Evolutionary conservation across 768 basidiomycete genomes (phyloP).

Genomic region (Suillus sp.): DNA sequence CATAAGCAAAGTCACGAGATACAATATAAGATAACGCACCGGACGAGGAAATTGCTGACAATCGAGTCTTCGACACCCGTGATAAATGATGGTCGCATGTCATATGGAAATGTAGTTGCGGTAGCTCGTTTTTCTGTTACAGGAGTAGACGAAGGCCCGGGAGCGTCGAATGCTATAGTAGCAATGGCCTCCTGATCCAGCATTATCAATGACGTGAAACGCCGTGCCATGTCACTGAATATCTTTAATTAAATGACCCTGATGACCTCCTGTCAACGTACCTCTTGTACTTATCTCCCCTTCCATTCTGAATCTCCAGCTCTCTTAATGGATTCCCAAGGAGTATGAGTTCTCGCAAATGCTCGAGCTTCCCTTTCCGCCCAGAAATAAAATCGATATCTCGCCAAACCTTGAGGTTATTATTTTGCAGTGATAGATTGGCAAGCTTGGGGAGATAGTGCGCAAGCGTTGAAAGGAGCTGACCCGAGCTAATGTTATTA

Average conservation of each 20-base stretch:
- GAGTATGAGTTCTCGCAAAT: constrained; percentile 73
- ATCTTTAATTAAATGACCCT: constrained; percentile 12
- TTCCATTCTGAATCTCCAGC: constrained; percentile 55
- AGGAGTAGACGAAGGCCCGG: constrained; percentile 51
- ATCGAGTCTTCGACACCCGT: constrained; percentile 70
- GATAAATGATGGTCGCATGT: constrained; percentile 73
- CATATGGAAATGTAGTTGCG: constrained; percentile 76
- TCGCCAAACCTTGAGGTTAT: constrained; percentile 65
- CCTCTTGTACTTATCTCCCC: constrained; percentile 69
- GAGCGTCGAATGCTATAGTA: constrained; percentile 76
- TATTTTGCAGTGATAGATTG: constrained; percentile 81
- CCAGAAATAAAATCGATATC: constrained; percentile 70
- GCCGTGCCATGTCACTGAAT: constrained; percentile 73
- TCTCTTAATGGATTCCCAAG: constrained; percentile 77
- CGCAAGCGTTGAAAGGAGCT: constrained; percentile 59
- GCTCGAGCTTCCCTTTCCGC: constrained; percentile 55
- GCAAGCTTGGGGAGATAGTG: constrained; percentile 79
- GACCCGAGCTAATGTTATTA: constrained; percentile 65
- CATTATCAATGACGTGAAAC: constrained; percentile 80
- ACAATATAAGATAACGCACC: constrained; percentile 46
- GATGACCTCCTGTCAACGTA: constrained; percentile 34
- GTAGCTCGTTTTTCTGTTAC: constrained; percentile 44
- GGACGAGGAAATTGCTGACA: constrained; percentile 76
- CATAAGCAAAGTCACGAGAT: constrained; percentile 13
- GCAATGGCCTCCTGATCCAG: constrained; percentile 82